Base-by-base conservation (phyloP, 2,329 filamentous ascomycete species). In the Monilinia vaccinii-corymbosi region DNA sequence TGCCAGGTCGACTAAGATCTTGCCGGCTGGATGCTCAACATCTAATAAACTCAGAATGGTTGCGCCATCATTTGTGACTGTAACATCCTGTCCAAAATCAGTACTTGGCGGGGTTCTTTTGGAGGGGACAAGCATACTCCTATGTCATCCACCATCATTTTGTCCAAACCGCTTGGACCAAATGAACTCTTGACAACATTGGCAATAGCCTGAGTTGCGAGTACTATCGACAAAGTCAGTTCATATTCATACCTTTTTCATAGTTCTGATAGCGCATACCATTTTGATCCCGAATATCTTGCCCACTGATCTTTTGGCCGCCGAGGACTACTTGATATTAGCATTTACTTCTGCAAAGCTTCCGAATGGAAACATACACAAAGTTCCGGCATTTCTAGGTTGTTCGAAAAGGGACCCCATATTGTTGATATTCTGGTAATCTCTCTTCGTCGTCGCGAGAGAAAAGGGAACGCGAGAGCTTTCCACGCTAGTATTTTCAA, bases 71-170 rank as follows among this genome's bases (percentile, higher is more conserved):
- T 99, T 99, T 67, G 94, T 99, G 61, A 99, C 94, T 63, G 94
- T 99, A 62, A 99, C 94, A 79, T 99, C 94, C 87, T 91, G 69
- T 38, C 31, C 49, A 56, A 50, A 52, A 48, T 71, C 58, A 71
- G 68, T 60, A 60, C 53, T 58, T 53, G 28, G 38, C 47, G 50
- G 47, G 36, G 59, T 61, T 61, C 42, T 31, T 51, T 52, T 42
- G 52, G 40, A 40, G 25, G 21, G 49, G 28, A 32, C 46, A 60
- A 60, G 70, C 86, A 70, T 83, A 91, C 88, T 72, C 94, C 94
- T 75, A 99, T 97, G 74, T 99, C 94, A 78, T 99, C 94, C 70
- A 99, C 94, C 94, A 99, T 97, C 94, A 99, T 99, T 84, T 99
- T 99, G 75, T 99, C 94, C 67, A 99, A 83, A 52, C 94, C 94